Conservation (phyloP, 352 stramenopile genomes). For the Phytopythium sindhum region DNA sequence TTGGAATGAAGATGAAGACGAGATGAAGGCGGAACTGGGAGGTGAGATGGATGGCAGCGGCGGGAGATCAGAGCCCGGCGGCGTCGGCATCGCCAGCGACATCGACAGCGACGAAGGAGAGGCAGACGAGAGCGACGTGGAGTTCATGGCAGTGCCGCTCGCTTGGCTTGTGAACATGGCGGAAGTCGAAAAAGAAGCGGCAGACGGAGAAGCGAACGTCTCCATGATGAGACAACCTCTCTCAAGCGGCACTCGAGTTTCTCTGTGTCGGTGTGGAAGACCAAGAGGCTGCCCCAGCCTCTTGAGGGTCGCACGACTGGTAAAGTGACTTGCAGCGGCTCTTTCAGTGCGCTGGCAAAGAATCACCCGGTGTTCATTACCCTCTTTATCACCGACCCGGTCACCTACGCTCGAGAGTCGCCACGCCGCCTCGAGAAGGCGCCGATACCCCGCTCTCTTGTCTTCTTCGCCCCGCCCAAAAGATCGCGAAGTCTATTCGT, state of each 20-base stretch:
- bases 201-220: background rate
- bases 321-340: background rate
- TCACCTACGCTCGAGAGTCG: background rate
- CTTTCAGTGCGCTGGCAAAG: background rate
- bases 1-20: background rate
- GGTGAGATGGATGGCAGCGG: constrained; percentile 55
- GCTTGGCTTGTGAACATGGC: background rate
- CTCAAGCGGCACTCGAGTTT: background rate
- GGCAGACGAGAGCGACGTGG: background rate
- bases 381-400: no score
- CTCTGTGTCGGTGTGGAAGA: background rate
- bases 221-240: background rate
- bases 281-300: background rate
- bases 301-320: background rate
- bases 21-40: constrained; percentile 2
- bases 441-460: background rate
- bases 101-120: constrained; percentile 8
- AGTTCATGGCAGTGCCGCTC: background rate
- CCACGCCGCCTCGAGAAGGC: constrained; percentile 3
- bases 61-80: constrained; percentile 10
- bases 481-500: constrained; percentile 2
- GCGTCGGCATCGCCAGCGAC: constrained; percentile 11
- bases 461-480: background rate
- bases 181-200: background rate
- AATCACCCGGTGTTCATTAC: background rate